Base-by-base conservation (phyloP, 148 eudicot species). In the Persicaria tinctoria region DNA sequence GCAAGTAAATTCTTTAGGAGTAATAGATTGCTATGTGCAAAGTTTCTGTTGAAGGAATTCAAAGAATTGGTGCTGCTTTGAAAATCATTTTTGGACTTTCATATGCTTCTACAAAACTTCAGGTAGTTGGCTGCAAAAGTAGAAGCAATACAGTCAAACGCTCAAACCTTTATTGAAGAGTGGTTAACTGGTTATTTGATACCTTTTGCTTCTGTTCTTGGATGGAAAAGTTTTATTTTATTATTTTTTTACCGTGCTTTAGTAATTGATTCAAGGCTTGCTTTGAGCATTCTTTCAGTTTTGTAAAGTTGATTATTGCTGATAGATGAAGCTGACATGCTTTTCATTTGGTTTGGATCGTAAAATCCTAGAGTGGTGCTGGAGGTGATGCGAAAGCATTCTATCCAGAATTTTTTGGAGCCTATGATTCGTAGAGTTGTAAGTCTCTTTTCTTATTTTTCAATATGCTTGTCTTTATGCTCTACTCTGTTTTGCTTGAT, bases 361-460 rank as follows among this genome's bases (percentile, higher is more conserved):
- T 54, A 54, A 10, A 49, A 49, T 68, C 75, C 2, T 64, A 89
- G 92, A 76, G 89, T 85, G 78, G 85, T 89, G 56, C 81, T 76
- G 78, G 93, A 89, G 81, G 87, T 79, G 79, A 84, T 89, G 84
- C 79, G 64, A 46, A 74, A 80, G 76, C 84, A 78, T 18, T 79
- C 75, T 75, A 76, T 89, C 46, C 89, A 87, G 78, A 83, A 75
- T 73, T 74, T 88, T 75, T 81, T 83, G 76, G 86, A 84, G 62
- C 82, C 84, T 27, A 73, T 81, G 79, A 75, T 89, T 81, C 93
- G 93, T 48, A 79, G 74, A 85, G 90, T 89, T 75, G 93, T 89
- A 87, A 89, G 93, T 84, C 45, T 80, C 6, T 62, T 14, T 56
- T 47, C 53, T 50, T 32, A 20, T 27, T 17, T 45, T 20, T 10